These are phyloP conservation scores for Stylosanthes scabra DNA, from an alignment of 331 rosid genomes.

Conservation along the genomic window DNA sequence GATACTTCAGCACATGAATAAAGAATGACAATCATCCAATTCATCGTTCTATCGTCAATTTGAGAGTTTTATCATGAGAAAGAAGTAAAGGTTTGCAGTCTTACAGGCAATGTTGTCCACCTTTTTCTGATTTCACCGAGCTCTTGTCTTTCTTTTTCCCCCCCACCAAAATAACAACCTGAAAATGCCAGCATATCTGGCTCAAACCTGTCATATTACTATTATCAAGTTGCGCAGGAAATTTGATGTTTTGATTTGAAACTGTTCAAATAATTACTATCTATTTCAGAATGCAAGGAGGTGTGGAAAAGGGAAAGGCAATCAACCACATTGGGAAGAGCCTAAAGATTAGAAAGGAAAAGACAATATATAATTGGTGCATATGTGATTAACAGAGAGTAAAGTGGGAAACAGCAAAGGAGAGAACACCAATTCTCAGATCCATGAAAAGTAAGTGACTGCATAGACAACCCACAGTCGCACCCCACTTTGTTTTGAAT, in stretches of 20 bases:
- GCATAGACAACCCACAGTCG: constrained; percentile 20
- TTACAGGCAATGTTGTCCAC: constrained; percentile 97
- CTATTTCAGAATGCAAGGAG: constrained; percentile 20
- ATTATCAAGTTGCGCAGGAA: constrained; percentile 13
- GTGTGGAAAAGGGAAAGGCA: constrained; percentile 23
- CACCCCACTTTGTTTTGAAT: constrained; percentile 29
- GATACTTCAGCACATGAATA: neutral
- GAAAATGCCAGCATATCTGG: constrained; percentile 99
- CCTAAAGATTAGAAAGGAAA: constrained; percentile 21
- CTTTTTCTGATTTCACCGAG: constrained; percentile 97
- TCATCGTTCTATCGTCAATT: constrained; percentile 23
- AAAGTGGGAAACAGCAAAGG: constrained; percentile 3
- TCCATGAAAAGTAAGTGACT: constrained; percentile 20
- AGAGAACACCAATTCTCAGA: constrained; percentile 17
- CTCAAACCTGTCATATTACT: constrained; percentile 62
- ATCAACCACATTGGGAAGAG: constrained; percentile 25
- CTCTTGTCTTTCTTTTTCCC: constrained; percentile 89
- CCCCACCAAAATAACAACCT: constrained; percentile 99
- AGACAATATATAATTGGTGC: constrained; percentile 6
- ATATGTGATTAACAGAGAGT: constrained; percentile 4
- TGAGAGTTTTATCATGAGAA: constrained; percentile 27
- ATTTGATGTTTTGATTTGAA: constrained; percentile 21
- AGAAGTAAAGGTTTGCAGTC: constrained; percentile 45
- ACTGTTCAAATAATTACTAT: constrained; percentile 33
- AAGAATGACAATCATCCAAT: constrained; percentile 37